Conservation (phyloP, 805 yeast species). For the Starmera dryadoides region DNA sequence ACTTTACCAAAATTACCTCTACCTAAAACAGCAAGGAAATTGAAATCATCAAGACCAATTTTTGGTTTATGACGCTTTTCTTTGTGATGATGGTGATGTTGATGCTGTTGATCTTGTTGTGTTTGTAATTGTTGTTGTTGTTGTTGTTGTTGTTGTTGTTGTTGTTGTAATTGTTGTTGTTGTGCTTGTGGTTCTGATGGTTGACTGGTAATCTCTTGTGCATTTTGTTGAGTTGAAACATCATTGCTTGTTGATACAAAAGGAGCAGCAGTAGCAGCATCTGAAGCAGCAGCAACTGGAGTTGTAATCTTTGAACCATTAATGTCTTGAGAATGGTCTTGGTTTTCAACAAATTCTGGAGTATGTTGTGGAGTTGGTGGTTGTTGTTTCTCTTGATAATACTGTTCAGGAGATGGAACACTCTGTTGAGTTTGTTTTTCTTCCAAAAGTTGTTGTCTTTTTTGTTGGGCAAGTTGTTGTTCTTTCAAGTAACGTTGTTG, state of each 20-base stretch:
- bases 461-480: slow-evolving; percentile 9
- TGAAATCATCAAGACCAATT: slow-evolving; percentile 91
- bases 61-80: slow-evolving; percentile 47
- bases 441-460: slow-evolving; percentile 6
- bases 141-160: slow-evolving; percentile 15
- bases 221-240: too few relatives aligned
- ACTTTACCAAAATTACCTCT: slow-evolving; percentile 99
- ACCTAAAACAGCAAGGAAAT: slow-evolving; percentile 89
- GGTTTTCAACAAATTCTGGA: too few relatives aligned
- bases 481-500: slow-evolving; percentile 3
- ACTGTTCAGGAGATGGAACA: too few relatives aligned
- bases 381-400: slow-evolving; percentile 1
- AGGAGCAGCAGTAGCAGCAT: background rate
- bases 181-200: slow-evolving; percentile 6
- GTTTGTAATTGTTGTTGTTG: slow-evolving; percentile 12
- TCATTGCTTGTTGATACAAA: too few relatives aligned
- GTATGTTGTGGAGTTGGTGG: slow-evolving; percentile 5
- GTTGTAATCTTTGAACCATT: background rate
- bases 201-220: too few relatives aligned
- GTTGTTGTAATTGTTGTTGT: slow-evolving; percentile 14
- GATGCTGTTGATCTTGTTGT: slow-evolving; percentile 4
- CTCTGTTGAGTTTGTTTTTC: slow-evolving; percentile 1
- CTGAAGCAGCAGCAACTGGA: background rate
- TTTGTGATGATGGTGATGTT: slow-evolving; percentile 11
- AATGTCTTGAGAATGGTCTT: too few relatives aligned